A percentile compares a stretch with the other conserved stretches of the same genome.
Evolutionary conservation across 148 eudicot genomes (phyloP).

Genomic region (Pouteria glomerata): DNA sequence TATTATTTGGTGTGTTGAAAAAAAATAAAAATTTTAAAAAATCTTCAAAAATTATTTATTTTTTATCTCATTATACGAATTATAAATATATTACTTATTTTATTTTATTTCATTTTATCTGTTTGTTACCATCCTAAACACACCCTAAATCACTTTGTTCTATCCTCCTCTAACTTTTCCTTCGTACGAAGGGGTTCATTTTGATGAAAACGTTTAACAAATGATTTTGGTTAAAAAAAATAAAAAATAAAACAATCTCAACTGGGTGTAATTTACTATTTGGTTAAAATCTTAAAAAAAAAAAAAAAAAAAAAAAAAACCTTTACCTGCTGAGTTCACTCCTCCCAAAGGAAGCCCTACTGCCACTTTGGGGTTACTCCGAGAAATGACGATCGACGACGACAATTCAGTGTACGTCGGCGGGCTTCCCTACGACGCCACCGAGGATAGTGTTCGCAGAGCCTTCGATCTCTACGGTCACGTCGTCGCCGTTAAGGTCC

Average conservation of each 20-base stretch:
- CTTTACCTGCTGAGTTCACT: too few species aligned
- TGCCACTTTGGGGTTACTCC: too few species aligned
- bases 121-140: too few species aligned
- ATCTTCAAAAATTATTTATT: too few species aligned
- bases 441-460: slow-evolving; percentile 60
- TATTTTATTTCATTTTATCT: too few species aligned
- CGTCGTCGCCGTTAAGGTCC: slow-evolving; percentile 71
- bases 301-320: too few species aligned
- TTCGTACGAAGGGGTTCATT: background rate
- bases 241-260: background rate
- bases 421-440: slow-evolving; percentile 67
- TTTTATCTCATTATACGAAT: too few species aligned
- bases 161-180: background rate
- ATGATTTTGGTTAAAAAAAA: background rate
- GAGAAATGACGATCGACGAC: slow-evolving; percentile 70
- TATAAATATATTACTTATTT: background rate
- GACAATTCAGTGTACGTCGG: slow-evolving; percentile 82
- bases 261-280: too few species aligned
- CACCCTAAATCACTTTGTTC: background rate
- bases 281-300: too few species aligned
- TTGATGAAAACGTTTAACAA: background rate
- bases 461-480: slow-evolving; percentile 62
- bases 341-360: background rate
- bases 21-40: background rate
- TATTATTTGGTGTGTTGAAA: too few species aligned